Conservation (phyloP, 1,284 basidiomycete genomes). For the Apiotrichum montevideense region DNA sequence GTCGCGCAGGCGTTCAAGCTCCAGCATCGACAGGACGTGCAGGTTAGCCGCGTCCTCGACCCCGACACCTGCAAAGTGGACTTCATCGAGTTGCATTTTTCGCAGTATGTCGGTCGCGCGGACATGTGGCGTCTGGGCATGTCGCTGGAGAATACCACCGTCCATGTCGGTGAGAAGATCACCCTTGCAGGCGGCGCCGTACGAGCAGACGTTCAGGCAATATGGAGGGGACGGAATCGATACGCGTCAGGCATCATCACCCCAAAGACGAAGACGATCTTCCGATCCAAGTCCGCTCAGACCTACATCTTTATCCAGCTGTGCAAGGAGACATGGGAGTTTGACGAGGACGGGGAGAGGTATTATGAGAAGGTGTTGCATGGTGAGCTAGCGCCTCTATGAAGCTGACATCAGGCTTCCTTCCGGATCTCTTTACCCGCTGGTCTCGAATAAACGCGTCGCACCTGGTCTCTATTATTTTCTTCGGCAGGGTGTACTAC, state of each 20-base stretch:
- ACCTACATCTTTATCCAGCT: conserved; percentile 86
- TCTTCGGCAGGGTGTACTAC: conserved; percentile 92
- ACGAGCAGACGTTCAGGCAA: conserved; percentile 68
- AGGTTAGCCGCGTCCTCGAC: conserved; percentile 46
- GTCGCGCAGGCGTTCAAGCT: conserved; percentile 43
- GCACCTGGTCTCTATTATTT: conserved; percentile 87
- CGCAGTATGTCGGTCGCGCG: conserved; percentile 83
- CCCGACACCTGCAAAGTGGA: conserved; percentile 59
- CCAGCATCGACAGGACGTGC: conserved; percentile 43
- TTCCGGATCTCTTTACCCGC: conserved; percentile 72
- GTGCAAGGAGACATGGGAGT: conserved; percentile 93
- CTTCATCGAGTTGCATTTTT: conserved; percentile 81
- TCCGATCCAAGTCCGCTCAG: conserved; percentile 84
- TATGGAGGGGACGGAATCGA: conserved; percentile 51
- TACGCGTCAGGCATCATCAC: conserved; percentile 77
- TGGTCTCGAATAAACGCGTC: conserved; percentile 81
- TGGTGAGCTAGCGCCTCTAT: conserved; percentile 35
- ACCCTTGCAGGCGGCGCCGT: conserved; percentile 55
- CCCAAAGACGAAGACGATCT: conserved; percentile 77
- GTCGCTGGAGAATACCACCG: conserved; percentile 53
- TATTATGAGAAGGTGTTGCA: conserved; percentile 96
- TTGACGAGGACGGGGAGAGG: conserved; percentile 90
- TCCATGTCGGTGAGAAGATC: conserved; percentile 58
- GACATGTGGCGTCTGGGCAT: conserved; percentile 87
- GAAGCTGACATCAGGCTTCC: conserved; percentile 52